Conservation (phyloP, 139 green algal genomes). For the Haematococcus lacustris region DNA sequence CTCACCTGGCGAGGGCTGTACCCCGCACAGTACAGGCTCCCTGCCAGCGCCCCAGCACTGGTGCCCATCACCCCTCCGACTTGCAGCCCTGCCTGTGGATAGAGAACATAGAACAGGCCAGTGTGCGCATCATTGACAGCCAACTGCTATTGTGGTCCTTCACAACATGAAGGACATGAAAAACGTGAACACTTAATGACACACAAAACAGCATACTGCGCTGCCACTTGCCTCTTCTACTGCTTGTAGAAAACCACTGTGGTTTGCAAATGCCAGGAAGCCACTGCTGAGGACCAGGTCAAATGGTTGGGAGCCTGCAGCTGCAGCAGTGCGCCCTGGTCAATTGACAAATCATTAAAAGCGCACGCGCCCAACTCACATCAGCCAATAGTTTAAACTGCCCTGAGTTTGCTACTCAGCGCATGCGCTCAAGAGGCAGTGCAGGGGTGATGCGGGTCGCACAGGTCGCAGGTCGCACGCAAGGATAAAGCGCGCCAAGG, state of each 20-base stretch:
- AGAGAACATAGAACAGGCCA: too few relatives aligned
- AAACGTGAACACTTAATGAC: too few relatives aligned
- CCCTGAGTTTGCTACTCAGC: too few relatives aligned
- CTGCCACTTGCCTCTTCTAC: conserved; percentile 59
- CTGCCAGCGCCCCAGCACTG: conserved; percentile 65
- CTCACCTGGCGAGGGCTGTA: conserved; percentile 56
- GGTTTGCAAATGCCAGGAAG: conserved; percentile 83
- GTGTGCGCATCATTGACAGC: too few relatives aligned
- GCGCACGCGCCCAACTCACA: too few relatives aligned
- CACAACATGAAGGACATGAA: background rate
- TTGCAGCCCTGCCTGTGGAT: conserved; percentile 38
- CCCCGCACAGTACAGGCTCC: conserved; percentile 70
- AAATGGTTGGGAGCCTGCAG: conserved; percentile 7
- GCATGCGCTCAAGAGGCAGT: too few relatives aligned
- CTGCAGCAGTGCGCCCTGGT: background rate
- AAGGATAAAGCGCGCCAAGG: too few relatives aligned
- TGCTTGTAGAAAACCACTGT: conserved; percentile 69
- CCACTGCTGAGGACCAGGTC: conserved; percentile 77
- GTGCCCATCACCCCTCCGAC: conserved; percentile 80
- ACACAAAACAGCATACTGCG: background rate
- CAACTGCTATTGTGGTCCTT: too few relatives aligned
- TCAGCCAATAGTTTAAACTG: too few relatives aligned
- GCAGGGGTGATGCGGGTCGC: too few relatives aligned
- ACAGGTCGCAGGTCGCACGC: too few relatives aligned
- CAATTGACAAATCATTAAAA: too few relatives aligned